Evolutionary conservation across 202 grass and related monocot species (phyloP).

Genomic region (Bolboschoenoplectus hybrid): DNA sequence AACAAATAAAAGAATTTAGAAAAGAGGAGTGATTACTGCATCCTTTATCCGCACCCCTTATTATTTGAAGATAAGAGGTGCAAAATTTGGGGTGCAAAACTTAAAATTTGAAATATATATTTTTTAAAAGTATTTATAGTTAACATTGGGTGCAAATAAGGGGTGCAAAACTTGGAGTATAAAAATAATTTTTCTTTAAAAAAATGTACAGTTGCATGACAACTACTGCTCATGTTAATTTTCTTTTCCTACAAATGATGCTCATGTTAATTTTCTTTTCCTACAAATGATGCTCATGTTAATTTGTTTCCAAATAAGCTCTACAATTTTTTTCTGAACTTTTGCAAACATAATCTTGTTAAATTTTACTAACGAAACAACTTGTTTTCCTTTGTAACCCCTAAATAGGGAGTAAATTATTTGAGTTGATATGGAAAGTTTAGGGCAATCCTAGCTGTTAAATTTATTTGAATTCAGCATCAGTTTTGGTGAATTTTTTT

Average conservation of each 20-base stretch:
- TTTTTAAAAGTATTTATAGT: too few relatives aligned
- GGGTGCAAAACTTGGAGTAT: too few relatives aligned
- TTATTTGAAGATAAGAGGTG: too few relatives aligned
- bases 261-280: not conserved
- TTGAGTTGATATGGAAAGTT: not conserved
- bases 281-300: not conserved
- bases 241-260: not conserved
- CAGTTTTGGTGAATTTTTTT: not conserved
- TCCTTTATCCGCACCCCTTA: too few relatives aligned
- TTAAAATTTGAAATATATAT: too few relatives aligned
- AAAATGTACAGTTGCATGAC: not conserved
- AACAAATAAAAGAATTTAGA: not conserved
- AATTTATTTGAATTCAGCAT: constrained; percentile 11
- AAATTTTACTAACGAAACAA: not conserved
- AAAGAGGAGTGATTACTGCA: too few relatives aligned
- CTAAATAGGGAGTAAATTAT: not conserved
- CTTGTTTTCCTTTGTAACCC: not conserved
- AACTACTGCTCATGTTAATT: not conserved
- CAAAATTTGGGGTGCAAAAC: too few relatives aligned
- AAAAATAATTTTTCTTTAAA: too few relatives aligned
- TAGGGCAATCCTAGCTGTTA: not conserved
- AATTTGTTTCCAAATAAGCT: constrained; percentile 18
- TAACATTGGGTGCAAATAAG: too few relatives aligned
- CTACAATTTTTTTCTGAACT: not conserved
- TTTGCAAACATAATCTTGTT: not conserved